phyloP scores from a whole-genome alignment of 2,329 filamentous ascomycete genomes.

The Claviceps arundinis region DNA sequence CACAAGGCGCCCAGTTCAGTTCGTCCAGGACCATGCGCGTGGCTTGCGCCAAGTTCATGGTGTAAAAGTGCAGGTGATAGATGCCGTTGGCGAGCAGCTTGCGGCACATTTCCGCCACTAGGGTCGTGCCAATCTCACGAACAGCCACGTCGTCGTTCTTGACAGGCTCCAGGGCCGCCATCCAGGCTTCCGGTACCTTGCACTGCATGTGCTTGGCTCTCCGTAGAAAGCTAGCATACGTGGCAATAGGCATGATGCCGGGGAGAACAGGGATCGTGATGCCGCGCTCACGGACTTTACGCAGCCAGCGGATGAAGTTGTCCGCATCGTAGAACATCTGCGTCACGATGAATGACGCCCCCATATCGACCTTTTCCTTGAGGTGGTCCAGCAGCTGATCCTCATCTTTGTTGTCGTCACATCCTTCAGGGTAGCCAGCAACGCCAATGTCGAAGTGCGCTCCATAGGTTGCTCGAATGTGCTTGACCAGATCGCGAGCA shows the following conservation, averaged over 20 bases:
- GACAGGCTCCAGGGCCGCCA: constrained; percentile 70
- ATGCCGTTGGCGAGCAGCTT: constrained; percentile 74
- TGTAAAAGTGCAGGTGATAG: constrained; percentile 91
- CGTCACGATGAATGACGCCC: constrained; percentile 86
- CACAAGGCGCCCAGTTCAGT: constrained; percentile 65
- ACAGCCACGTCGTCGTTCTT: constrained; percentile 96
- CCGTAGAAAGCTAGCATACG: constrained; percentile 83
- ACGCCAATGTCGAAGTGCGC: constrained; percentile 89
- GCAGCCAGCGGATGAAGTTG: constrained; percentile 84
- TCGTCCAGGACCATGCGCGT: constrained; percentile 91
- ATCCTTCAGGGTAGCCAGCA: constrained; percentile 90
- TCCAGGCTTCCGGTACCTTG: constrained; percentile 69
- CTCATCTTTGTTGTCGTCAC: constrained; percentile 81
- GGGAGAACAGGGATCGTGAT: constrained; percentile 75
- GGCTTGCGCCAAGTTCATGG: constrained; percentile 94
- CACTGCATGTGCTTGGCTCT: constrained; percentile 86
- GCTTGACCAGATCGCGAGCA: constrained; percentile 77
- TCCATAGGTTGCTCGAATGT: constrained; percentile 62
- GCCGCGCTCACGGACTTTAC: constrained; percentile 71
- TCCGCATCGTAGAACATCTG: constrained; percentile 99
- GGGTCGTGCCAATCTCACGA: constrained; percentile 71
- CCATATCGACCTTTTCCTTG: constrained; percentile 94
- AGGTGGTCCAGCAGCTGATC: constrained; percentile 79
- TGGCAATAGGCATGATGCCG: constrained; percentile 82
- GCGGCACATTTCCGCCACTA: constrained; percentile 83